Base-by-base conservation (phyloP, 768 basidiomycete genomes). In the Mycena metata region DNA sequence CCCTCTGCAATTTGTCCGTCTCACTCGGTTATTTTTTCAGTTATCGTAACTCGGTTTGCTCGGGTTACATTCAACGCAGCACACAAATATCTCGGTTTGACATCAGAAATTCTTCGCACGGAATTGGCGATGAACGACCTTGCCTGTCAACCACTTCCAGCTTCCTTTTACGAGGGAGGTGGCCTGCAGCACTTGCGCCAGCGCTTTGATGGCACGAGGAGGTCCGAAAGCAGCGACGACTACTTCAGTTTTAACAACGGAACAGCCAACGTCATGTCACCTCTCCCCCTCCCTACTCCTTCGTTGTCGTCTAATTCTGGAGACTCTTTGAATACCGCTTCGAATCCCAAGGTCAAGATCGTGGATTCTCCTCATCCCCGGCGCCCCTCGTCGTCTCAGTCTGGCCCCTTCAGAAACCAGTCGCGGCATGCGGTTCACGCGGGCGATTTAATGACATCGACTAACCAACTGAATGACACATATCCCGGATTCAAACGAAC, bases 111-210 rank as follows among this genome's bases (percentile, higher is more conserved):
- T 6, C 90, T 99, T 41, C 90, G 96, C 39, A 97, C 98, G 2
- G 98, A 99, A 81, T 95, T 98, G 76, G 93, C 94, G 0, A 97
- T 99, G 77, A 99, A 99, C 73, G 93, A 96, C 67, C 92, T 98
- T 67, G 97, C 98, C 17, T 96, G 96, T 58, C 95, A 99, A 78
- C 98, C 98, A 2, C 84, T 99, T 0, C 96, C 98, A 0, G 80
- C 88, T 16, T 90, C 91, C 0, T 99, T 99, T 81, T 99, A 98
- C 74, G 92, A 96, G 78, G 90, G 92, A 11, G 95, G 95, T 7
- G 97, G 98, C 8, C 86, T 99, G 69, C 90, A 95, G 76, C 87
- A 92, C 58, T 87, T 99, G 3, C 89, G 98, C 21, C 93, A 96
- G 66, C 90, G 95, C n/a, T 98, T 99, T 74, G 92, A 93, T 72